Evolutionary conservation across 2,329 filamentous ascomycete genomes (phyloP), one percentile per base, ranked within the genome.

Genomic region (Ceratocystis huliohia): DNA sequence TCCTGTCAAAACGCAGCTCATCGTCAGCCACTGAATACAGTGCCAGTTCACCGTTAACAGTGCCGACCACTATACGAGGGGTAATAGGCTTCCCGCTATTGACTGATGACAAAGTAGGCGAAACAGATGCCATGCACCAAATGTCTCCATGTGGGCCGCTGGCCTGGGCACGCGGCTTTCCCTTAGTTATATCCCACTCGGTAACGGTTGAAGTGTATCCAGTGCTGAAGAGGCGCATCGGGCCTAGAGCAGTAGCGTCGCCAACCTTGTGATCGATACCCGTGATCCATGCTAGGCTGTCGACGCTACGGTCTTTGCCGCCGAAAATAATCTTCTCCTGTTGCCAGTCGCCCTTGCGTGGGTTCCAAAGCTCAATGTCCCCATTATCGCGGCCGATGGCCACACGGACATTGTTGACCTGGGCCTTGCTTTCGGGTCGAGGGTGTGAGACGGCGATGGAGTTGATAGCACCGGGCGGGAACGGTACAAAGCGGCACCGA

Each of bases 341-440:
- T 70, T 91, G 83, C 94, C 94, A 99, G 69, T 82, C 79, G 17
- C 89, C 90, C 70, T 84, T 84, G 65, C 86, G 78, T 2, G 93
- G 91, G 75, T 96, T 96, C 94, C 94, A 99, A 70, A 99, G 91
- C 77, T 99, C 94, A 71, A 99, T 94, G 73, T 96, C 90, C 71
- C 94, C 94, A 74, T 97, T 96, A 67, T 90, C 88, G 70, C 94
- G 87, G 68, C 94, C 94, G 72, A 99, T 84, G 1, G 94, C 94
- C 65, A 97, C 83, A 71, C 91, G 85, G 81, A 85, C 69, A 80
- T 83, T 25, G 82, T 80, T 71, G 76, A 81, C 71, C 74, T 79
- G 74, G 75, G 73, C 78, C 69, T 77, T 75, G 68, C 80, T 77
- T 70, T 76, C 76, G 64, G 77, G 70, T 68, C 76, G 79, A 22